Percentiles rank a stretch among this genome's conserved stretches.
These are phyloP conservation scores for Oryza australiensis DNA, from an alignment of 176 grass and related monocot genomes.

Conservation along the genomic window DNA sequence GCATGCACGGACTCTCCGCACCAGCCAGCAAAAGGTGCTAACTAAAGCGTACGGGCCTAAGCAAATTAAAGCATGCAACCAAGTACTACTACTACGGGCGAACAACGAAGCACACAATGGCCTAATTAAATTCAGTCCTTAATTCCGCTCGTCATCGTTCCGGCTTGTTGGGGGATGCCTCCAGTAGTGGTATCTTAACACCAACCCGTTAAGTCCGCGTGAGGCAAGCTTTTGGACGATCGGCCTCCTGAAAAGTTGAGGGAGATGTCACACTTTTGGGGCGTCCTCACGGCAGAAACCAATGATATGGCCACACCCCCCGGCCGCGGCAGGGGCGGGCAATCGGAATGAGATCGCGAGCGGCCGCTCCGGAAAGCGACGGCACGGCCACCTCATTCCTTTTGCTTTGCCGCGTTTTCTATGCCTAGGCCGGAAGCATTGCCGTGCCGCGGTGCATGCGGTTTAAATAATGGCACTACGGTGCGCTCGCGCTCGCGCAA, in stretches of 20 bases:
- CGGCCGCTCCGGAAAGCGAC: slow-evolving; percentile 70
- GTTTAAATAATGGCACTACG: slow-evolving; percentile 48
- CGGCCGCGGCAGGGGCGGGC: slow-evolving; percentile 45
- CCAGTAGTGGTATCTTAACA: neutral
- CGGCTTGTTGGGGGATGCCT: slow-evolving; percentile 32
- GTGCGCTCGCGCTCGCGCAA: neutral
- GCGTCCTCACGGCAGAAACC: slow-evolving; percentile 44
- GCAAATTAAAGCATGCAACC: neutral
- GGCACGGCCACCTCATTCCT: slow-evolving; percentile 57
- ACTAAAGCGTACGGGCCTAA: neutral
- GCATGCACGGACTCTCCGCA: slow-evolving; percentile 47
- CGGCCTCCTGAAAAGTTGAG: slow-evolving; percentile 59
- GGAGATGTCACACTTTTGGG: slow-evolving; percentile 85
- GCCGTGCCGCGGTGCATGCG: slow-evolving; percentile 1
- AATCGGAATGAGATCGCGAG: slow-evolving; percentile 55
- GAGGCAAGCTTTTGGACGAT: slow-evolving; percentile 18
- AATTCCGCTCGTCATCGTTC: neutral
- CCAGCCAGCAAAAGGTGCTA: slow-evolving; percentile 5
- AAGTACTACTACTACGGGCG: neutral
- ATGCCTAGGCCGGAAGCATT: neutral
- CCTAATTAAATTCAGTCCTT: neutral
- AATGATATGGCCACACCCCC: slow-evolving; percentile 46
- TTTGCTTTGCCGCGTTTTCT: slow-evolving; percentile 54
- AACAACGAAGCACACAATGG: neutral
- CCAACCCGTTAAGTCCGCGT: slow-evolving; percentile 37